These are phyloP conservation scores for Pyrus pyrifolia DNA, from an alignment of 306 rosid species.

Conservation along the genomic window DNA sequence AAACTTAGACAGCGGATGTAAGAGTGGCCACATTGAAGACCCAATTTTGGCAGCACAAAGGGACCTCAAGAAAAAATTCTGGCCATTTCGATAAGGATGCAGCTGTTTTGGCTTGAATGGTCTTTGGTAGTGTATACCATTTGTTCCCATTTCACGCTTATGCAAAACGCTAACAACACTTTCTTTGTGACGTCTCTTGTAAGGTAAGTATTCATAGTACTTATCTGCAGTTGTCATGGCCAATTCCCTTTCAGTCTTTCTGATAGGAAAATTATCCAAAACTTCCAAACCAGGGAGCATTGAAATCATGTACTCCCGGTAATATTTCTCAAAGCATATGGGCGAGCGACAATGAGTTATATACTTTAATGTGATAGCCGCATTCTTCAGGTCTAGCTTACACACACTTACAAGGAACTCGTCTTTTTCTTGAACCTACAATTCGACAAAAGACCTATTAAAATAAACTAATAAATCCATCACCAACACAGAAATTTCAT, in stretches of 20 bases:
- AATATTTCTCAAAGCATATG: constrained; percentile 63
- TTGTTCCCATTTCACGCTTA: constrained; percentile 60
- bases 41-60: constrained; percentile 73
- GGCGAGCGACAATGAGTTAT: constrained; percentile 60
- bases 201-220: constrained; percentile 61
- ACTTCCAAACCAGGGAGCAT: constrained; percentile 52
- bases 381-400: constrained; percentile 18
- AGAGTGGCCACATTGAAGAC: constrained; percentile 65
- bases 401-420: not conserved
- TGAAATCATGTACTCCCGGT: constrained; percentile 66
- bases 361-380: constrained; percentile 22
- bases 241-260: constrained; percentile 44
- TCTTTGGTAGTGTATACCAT: constrained; percentile 20
- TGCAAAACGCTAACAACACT: constrained; percentile 53
- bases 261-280: constrained; percentile 51
- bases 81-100: constrained; percentile 38
- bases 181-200: constrained; percentile 51
- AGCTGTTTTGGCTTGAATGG: constrained; percentile 17
- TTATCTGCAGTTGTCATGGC: constrained; percentile 40
- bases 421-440: constrained; percentile 31
- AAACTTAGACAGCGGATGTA: constrained; percentile 41
- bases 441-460: constrained; percentile 2
- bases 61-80: constrained; percentile 52
- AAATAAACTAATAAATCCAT: not conserved
- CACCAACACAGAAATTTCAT: constrained; percentile 4